Evolutionary conservation across 805 yeast genomes (phyloP).

Genomic region (Teunomyces aglyptinius): DNA sequence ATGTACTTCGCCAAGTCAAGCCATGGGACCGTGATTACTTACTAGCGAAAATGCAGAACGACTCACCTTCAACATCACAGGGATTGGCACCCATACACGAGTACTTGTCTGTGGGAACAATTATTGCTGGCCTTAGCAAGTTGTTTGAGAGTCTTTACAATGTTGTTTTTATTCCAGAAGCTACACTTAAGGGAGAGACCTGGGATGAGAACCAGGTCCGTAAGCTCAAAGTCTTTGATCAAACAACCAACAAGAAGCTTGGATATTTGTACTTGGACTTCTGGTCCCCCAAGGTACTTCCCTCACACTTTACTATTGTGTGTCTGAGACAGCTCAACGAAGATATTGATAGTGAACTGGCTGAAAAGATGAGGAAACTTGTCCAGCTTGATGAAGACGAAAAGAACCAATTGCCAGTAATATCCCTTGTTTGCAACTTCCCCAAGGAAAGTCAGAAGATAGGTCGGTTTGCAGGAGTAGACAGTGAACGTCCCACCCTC

Average conservation of each 20-base stretch:
- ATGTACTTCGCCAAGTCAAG: slow-evolving; percentile 42
- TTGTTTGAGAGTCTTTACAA: slow-evolving; percentile 74
- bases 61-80: slow-evolving; percentile 1
- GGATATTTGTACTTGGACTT: slow-evolving; percentile 89
- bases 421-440: slow-evolving; percentile 86
- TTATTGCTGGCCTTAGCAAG: slow-evolving; percentile 76
- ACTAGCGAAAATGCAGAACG: slow-evolving; percentile 20
- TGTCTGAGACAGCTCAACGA: slow-evolving; percentile 79
- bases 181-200: slow-evolving; percentile 67
- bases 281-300: slow-evolving; percentile 74
- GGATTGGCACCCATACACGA: slow-evolving; percentile 51
- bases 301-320: slow-evolving; percentile 94
- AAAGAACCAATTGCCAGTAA: slow-evolving; percentile 79
- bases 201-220: slow-evolving; percentile 83
- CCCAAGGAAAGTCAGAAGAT: slow-evolving; percentile 33
- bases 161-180: slow-evolving; percentile 66
- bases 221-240: slow-evolving; percentile 68
- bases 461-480: slow-evolving; percentile 26
- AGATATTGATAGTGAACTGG: slow-evolving; percentile 30
- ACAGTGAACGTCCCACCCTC: slow-evolving; percentile 44
- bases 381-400: slow-evolving; percentile 44
- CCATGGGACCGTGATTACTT: slow-evolving; percentile 93
- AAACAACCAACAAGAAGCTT: slow-evolving; percentile 49
- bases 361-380: slow-evolving; percentile 18
- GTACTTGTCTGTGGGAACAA: slow-evolving; percentile 81